phyloP scores from a whole-genome alignment of 192 early-diverging fungal species.

The Chytriomyces sp. region DNA sequence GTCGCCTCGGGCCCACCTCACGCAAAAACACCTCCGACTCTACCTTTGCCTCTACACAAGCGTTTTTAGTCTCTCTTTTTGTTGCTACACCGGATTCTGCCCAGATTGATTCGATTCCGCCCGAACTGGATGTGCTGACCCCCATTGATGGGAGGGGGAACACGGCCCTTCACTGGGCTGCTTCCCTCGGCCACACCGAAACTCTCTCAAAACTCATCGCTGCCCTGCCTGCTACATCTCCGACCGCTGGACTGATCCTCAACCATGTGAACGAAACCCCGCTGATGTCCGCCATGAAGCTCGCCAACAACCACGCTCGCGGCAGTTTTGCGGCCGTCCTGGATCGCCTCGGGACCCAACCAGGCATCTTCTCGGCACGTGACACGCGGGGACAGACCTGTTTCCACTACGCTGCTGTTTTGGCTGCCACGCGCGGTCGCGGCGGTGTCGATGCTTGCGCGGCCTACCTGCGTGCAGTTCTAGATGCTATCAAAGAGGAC shows the following conservation, averaged over 20 bases:
- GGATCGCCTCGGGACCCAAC: background rate
- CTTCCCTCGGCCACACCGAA: slow-evolving; percentile 2
- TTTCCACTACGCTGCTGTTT: slow-evolving; percentile 16
- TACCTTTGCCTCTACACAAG: background rate
- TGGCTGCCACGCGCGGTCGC: background rate
- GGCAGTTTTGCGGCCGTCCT: background rate
- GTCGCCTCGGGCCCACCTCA: background rate
- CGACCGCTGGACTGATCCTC: background rate
- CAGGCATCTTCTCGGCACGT: background rate
- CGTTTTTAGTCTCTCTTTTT: background rate
- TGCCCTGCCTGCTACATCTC: no score
- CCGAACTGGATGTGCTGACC: background rate
- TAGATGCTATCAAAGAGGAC: background rate
- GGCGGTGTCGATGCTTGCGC: background rate
- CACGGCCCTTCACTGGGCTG: slow-evolving; percentile 29
- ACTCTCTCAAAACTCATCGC: background rate
- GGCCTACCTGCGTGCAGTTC: background rate
- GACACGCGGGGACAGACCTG: slow-evolving; percentile 5
- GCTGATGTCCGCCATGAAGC: slow-evolving; percentile 13
- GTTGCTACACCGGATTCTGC: background rate
- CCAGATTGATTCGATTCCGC: background rate
- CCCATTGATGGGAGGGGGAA: slow-evolving; percentile 20
- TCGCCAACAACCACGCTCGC: background rate
- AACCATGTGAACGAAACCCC: slow-evolving; percentile 18
- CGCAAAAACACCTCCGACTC: background rate